Evolutionary conservation across 768 basidiomycete species (phyloP).

Genomic region (Hygrocybe punicea): DNA sequence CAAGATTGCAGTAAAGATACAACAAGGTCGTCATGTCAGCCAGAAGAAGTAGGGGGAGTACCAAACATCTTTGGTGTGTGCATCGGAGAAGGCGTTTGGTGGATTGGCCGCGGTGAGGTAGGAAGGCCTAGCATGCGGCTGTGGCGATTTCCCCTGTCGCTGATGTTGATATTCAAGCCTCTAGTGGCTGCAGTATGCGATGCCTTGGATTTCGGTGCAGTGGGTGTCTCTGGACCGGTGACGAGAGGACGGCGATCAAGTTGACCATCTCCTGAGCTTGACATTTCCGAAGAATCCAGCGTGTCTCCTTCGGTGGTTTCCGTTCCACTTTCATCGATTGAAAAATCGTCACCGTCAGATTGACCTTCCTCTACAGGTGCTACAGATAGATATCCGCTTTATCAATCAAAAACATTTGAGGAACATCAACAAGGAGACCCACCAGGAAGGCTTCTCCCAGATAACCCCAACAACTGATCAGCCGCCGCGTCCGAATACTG

Average conservation of each 20-base stretch:
- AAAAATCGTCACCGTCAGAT: conserved; percentile 68
- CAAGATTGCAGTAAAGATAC: background rate
- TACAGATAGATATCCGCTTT: conserved; percentile 20
- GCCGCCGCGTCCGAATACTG: conserved; percentile 83
- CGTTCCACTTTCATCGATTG: conserved; percentile 70
- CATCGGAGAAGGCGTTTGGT: conserved; percentile 30
- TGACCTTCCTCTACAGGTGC: conserved; percentile 56
- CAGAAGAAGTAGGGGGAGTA: background rate
- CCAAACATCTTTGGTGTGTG: background rate
- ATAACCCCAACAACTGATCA: conserved; percentile 75
- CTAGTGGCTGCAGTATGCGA: conserved; percentile 60
- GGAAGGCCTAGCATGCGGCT: conserved; percentile 67
- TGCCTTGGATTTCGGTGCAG: conserved; percentile 47
- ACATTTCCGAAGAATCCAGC: conserved; percentile 47
- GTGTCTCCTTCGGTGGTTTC: conserved; percentile 65
- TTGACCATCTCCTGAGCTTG: conserved; percentile 27
- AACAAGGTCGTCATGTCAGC: background rate
- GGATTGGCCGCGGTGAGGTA: conserved; percentile 47
- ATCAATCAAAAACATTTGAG: conserved; percentile 13
- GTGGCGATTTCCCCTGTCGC: conserved; percentile 57
- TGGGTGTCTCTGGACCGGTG: conserved; percentile 41
- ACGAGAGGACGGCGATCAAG: conserved; percentile 30
- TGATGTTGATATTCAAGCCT: conserved; percentile 61
- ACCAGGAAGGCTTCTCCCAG: conserved; percentile 67
- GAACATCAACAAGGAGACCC: conserved; percentile 28